Conservation (phyloP, 2,329 filamentous ascomycete genomes). For the Arthrobotrys conoides region DNA sequence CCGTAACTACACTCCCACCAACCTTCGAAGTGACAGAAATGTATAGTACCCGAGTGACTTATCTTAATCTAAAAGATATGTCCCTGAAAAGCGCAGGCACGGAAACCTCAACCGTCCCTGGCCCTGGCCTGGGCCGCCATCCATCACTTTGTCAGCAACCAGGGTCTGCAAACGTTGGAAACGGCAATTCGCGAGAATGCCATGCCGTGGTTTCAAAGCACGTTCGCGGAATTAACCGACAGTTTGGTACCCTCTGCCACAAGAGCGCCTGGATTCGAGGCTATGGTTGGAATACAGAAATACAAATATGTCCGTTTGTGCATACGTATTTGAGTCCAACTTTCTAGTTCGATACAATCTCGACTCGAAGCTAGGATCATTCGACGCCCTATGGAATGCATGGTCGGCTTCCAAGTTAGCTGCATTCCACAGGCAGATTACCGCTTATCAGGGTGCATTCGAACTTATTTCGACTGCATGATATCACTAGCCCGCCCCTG, state of each 20-base stretch:
- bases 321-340: neutral
- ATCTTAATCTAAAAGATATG: slow-evolving; percentile 13
- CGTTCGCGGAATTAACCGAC: slow-evolving; percentile 14
- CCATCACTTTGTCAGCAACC: slow-evolving; percentile 43
- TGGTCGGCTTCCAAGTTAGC: slow-evolving; percentile 4
- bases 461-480: slow-evolving; percentile 23
- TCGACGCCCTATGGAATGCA: slow-evolving; percentile 11
- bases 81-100: slow-evolving; percentile 47
- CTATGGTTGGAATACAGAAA: neutral
- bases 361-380: slow-evolving; percentile 7
- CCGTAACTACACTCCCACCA: neutral
- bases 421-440: slow-evolving; percentile 49
- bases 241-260: neutral
- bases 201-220: slow-evolving; percentile 16
- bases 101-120: slow-evolving; percentile 24
- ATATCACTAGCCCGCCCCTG: slow-evolving; percentile 23
- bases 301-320: neutral
- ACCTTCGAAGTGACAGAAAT: neutral
- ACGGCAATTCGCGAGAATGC: slow-evolving; percentile 48
- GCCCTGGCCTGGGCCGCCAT: slow-evolving; percentile 23
- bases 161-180: slow-evolving; percentile 36
- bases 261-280: too few relatives aligned
- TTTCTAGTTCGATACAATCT: neutral
- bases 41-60: neutral
- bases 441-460: slow-evolving; percentile 44